These are phyloP conservation scores for Ganoderma multipileum DNA, from an alignment of 1,284 basidiomycete species.

Conservation along the genomic window DNA sequence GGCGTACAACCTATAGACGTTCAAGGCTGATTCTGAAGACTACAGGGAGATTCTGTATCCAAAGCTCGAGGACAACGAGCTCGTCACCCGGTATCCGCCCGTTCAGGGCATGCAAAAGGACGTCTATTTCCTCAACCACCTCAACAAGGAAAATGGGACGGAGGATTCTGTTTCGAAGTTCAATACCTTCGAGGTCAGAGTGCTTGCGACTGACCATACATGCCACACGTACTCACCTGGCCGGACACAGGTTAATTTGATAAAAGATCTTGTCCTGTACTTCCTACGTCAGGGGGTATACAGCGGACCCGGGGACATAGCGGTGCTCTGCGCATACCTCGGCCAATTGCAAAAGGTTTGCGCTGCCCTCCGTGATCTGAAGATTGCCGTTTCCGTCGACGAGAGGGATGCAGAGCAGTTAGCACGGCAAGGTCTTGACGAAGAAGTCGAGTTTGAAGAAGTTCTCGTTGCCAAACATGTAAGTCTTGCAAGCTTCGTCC, in stretches of 20 bases:
- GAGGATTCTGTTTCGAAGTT: conserved; percentile 69
- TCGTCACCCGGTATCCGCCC: conserved; percentile 55
- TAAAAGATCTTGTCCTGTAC: conserved; percentile 73
- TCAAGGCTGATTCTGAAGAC: no score
- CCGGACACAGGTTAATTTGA: conserved; percentile 60
- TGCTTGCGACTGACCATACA: background rate
- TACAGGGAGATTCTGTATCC: conserved; percentile 65
- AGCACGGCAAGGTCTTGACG: conserved; percentile 47
- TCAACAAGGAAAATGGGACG: conserved; percentile 56
- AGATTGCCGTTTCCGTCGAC: conserved; percentile 70
- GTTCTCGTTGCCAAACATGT: conserved; percentile 53
- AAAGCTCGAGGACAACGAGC: conserved; percentile 58
- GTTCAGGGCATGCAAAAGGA: conserved; percentile 65
- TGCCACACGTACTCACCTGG: background rate
- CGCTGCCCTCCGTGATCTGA: conserved; percentile 53
- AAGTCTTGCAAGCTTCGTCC: background rate
- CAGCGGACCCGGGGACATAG: conserved; percentile 63
- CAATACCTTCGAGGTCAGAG: conserved; percentile 68
- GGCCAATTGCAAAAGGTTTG: conserved; percentile 61
- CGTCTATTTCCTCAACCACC: conserved; percentile 66
- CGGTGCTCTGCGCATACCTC: conserved; percentile 78
- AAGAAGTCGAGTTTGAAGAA: conserved; percentile 45
- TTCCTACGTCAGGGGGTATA: conserved; percentile 56
- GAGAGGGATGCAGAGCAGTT: conserved; percentile 71
- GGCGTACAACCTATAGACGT: background rate